Percentiles rank a stretch among this genome's conserved stretches.
These are phyloP conservation scores for Linderniella brevidens DNA, from an alignment of 257 asterid genomes.

Conservation along the genomic window DNA sequence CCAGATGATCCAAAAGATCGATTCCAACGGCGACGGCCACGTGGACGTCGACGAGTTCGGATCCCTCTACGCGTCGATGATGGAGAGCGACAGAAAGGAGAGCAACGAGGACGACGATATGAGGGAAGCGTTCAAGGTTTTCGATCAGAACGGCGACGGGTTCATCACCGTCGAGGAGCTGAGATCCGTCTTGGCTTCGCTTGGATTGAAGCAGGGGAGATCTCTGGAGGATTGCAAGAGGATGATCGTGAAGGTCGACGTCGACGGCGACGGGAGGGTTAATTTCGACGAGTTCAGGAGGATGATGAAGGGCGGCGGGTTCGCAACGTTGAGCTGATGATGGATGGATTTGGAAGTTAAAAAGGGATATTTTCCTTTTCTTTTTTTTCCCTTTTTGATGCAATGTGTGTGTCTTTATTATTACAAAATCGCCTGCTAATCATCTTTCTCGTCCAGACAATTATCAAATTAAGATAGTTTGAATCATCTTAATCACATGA, in stretches of 20 bases:
- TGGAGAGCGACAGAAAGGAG: conserved; percentile 15
- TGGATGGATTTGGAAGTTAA: too few species aligned
- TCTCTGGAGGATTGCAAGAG: conserved; percentile 22
- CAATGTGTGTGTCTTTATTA: conserved; percentile 17
- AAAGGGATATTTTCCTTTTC: too few species aligned
- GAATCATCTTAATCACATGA: too few species aligned
- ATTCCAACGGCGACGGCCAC: conserved; percentile 24
- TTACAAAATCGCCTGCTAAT: too few species aligned
- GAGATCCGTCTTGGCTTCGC: conserved; percentile 21
- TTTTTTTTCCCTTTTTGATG: conserved; percentile 12
- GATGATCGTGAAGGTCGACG: conserved; percentile 33
- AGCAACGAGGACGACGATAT: conserved; percentile 27
- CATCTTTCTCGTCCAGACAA: too few species aligned
- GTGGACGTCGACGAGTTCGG: conserved; percentile 32
- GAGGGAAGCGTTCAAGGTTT: conserved; percentile 32
- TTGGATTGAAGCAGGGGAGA: conserved; percentile 30
- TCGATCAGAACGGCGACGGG: conserved; percentile 31
- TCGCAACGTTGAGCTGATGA: conserved; percentile 21
- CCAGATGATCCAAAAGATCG: conserved; percentile 31
- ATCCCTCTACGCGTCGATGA: conserved; percentile 16
- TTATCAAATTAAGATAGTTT: too few species aligned
- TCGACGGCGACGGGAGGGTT: conserved; percentile 36
- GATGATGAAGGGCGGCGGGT: conserved; percentile 43
- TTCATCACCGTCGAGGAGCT: conserved; percentile 31
- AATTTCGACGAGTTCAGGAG: conserved; percentile 27